Evolutionary conservation across 108 stramenopile species (phyloP), one percentile per base, ranked within the genome.

Genomic region (Fistulifera pelliculosa): DNA sequence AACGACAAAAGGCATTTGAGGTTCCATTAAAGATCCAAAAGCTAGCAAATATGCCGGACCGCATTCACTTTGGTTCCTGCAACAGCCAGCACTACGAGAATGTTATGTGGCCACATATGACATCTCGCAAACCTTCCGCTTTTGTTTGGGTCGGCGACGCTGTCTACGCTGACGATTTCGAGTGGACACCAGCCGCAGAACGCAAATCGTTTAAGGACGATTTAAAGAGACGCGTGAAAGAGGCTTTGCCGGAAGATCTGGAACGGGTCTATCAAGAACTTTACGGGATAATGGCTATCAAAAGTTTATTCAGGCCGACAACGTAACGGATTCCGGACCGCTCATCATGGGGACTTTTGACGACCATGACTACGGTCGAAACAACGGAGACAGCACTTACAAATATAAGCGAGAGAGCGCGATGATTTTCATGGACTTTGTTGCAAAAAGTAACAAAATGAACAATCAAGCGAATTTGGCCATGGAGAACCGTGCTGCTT

Each of bases 141-240:
- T 93, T 86, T 64, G 58, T 88, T 27, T 93, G 91, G 91, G 85
- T 64, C 11, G 91, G 91, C 0, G 91, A 93, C 71, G 71, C 85
- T 17, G 73, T 93, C 19, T 93, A 93, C 56, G 82, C 83, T 16
- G 90, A 84, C 56, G 63, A 61, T 51, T 48, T 56, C 18, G 26
- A 0, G 12, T 18, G 17, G 22, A 41, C 4, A 47, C 68, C 47
- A 49, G 60, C 16, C 66, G 71, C 38, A 8, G 42, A 14, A 47
- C 66, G 26, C 71, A 71, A 14, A 65, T 71, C 12, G 71, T 66
- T 1, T 68, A 70, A 23, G 38, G 64, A 25, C 68, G 3, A 3
- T 35, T 11, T 21, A 4, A 45, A 45, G 11, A 4, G 44, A 8
- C 4, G 44, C 4, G 16, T 81, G 2, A 47, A 66, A 13, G 44